These are phyloP conservation scores for Corylus avellana DNA, from an alignment of 306 rosid species.

Conservation along the genomic window DNA sequence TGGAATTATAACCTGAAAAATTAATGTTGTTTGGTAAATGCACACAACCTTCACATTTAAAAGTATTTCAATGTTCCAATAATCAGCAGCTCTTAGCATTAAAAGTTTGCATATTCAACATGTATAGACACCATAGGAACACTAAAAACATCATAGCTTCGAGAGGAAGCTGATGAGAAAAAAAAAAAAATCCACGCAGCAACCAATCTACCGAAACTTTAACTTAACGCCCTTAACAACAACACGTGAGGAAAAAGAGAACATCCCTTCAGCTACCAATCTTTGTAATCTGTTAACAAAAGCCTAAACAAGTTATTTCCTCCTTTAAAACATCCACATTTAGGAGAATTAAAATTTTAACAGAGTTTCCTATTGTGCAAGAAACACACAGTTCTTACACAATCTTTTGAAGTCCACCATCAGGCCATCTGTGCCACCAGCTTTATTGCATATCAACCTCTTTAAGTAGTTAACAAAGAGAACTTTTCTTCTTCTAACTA, in stretches of 20 bases:
- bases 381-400: not conserved
- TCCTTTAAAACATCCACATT: not conserved
- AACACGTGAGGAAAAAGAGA: not conserved
- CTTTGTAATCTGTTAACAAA: not conserved
- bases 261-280: not conserved
- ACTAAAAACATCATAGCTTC: not conserved
- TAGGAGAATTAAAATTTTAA: not conserved
- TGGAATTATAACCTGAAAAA: conserved; percentile 84
- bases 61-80: not conserved
- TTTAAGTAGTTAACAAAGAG: too few relatives aligned
- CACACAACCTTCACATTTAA: conserved; percentile 3
- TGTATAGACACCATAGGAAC: too few relatives aligned
- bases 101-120: not conserved
- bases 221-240: not conserved
- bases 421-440: too few relatives aligned
- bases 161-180: not conserved
- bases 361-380: not conserved
- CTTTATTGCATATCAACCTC: too few relatives aligned
- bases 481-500: not conserved
- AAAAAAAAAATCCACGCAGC: too few relatives aligned
- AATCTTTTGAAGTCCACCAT: not conserved
- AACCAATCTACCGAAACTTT: not conserved
- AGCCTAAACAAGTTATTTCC: conserved; percentile 2
- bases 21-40: conserved; percentile 5
- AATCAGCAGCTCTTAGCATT: conserved; percentile 13